phyloP scores from a whole-genome alignment of 2,329 filamentous ascomycete species.

The Phaeosphaeriaceae sp. region DNA sequence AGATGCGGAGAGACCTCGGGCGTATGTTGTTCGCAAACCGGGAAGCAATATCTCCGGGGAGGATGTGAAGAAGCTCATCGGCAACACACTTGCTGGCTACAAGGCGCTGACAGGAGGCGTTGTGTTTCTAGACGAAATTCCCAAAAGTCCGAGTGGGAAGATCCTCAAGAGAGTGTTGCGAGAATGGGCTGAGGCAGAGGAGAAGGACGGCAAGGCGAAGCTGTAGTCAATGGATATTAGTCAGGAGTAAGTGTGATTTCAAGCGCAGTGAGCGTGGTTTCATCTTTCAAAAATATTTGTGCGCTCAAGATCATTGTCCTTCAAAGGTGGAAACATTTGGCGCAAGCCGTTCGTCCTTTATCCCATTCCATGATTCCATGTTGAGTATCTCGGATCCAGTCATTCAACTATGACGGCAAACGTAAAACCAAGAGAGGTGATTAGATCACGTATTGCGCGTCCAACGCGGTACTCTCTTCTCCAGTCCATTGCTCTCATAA shows the following conservation, averaged over 20 bases:
- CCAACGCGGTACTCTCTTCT: too few species aligned
- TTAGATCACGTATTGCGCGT: too few species aligned
- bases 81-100: slow-evolving; percentile 52
- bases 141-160: slow-evolving; percentile 30
- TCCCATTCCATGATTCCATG: too few species aligned
- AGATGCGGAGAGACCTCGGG: slow-evolving; percentile 51
- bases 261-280: neutral
- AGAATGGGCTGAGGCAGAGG: slow-evolving; percentile 51
- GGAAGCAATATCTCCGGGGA: slow-evolving; percentile 44
- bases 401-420: too few species aligned
- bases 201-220: slow-evolving; percentile 38
- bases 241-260: too few species aligned
- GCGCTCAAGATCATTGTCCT: too few species aligned
- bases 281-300: too few species aligned
- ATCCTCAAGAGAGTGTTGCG: slow-evolving; percentile 52
- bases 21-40: slow-evolving; percentile 53
- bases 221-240: slow-evolving; percentile 21
- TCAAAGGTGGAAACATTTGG: too few species aligned
- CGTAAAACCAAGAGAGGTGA: too few species aligned
- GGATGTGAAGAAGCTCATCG: slow-evolving; percentile 51
- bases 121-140: slow-evolving; percentile 50
- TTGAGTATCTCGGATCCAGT: too few species aligned
- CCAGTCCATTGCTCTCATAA: too few species aligned
- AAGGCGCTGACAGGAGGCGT: slow-evolving; percentile 58
- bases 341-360: too few species aligned